Evolutionary conservation across 2,329 filamentous ascomycete genomes (phyloP), one percentile per base, ranked within the genome.

Genomic region (Drechslerella dactyloides): DNA sequence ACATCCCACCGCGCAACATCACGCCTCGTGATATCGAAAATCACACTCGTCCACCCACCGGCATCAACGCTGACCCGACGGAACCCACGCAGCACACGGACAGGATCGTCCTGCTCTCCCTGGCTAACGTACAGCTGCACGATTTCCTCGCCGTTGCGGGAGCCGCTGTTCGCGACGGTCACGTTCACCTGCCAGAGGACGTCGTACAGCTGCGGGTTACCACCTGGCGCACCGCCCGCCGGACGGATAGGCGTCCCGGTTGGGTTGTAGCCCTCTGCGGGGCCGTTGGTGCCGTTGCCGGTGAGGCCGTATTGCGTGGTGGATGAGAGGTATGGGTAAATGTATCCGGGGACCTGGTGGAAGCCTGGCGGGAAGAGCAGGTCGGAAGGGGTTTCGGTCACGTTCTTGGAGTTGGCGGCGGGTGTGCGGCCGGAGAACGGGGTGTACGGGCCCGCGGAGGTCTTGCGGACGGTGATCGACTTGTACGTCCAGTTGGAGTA

Each of bases 401-500:
- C 89, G 78, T 83, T 83, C 77, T 85, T 87, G 73, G 86, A 17
- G 17, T 53, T 63, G 3, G 59, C 55, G 55, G 82, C 79, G 68
- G 89, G 90, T 0, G 80, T 82, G 0, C 87, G 86, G 0, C 76
- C 80, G 51, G 58, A 70, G 65, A 65, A 58, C 48, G 70, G 75
- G 27, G 75, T 76, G 81, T 90, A 90, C 0, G 81, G 77, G 19
- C 78, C 78, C 1, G 82, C 82, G n/a, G 81, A 76, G 53, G 80
- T 79, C 75, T 84, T 84, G 74, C 81, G 76, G 35, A 91, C 81
- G 30, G 82, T 79, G 35, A 94, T 80, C 78, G 90, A 82, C n/a
- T 88, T 86, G 81, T 91, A 91, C 60, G 85, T 79, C 77, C 96
- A 93, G 1, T 84, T 90, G 0, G 90, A 91, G 83, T 94, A 96